These are phyloP conservation scores for Colletotrichum paranaense DNA, from an alignment of 2,329 filamentous ascomycete species.

Conservation along the genomic window DNA sequence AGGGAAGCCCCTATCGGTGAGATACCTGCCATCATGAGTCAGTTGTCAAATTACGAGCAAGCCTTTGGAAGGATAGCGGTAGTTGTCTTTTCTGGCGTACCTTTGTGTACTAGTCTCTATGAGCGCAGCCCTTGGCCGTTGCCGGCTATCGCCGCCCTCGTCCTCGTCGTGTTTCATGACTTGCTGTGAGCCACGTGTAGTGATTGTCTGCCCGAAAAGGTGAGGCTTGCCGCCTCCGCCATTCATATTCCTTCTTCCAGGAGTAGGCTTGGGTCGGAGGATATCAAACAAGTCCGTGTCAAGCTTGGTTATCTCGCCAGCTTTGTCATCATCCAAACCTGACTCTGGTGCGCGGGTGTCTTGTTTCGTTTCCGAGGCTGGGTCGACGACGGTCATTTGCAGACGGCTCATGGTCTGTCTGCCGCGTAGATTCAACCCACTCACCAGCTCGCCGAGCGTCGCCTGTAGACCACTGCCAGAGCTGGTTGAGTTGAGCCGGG, in stretches of 20 bases:
- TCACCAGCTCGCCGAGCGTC: conserved; percentile 72
- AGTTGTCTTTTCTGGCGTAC: not conserved
- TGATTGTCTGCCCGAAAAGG: conserved; percentile 56
- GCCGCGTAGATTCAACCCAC: conserved; percentile 78
- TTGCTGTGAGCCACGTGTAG: conserved; percentile 40
- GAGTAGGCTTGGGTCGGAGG: conserved; percentile 27
- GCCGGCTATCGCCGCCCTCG: conserved; percentile 33
- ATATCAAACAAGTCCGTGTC: conserved; percentile 46
- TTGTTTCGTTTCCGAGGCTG: conserved; percentile 31
- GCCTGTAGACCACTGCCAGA: conserved; percentile 47
- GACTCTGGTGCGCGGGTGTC: conserved; percentile 15
- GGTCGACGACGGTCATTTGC: conserved; percentile 69
- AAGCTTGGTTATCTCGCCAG: conserved; percentile 43
- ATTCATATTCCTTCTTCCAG: conserved; percentile 11
- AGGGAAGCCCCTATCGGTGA: conserved; percentile 73
- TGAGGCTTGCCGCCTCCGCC: conserved; percentile 39
- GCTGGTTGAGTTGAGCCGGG: conserved; percentile 68
- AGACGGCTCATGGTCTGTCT: conserved; percentile 83
- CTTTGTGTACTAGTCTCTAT: conserved; percentile 25
- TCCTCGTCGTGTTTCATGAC: not conserved
- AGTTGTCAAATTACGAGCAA: not conserved
- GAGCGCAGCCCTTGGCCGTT: conserved; percentile 4
- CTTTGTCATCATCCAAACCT: conserved; percentile 44
- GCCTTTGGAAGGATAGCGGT: too few relatives aligned
- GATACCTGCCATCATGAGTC: conserved; percentile 53